Evolutionary conservation across 805 yeast species (phyloP), one percentile per base, ranked within the genome.

Genomic region (Lachancea waltii): DNA sequence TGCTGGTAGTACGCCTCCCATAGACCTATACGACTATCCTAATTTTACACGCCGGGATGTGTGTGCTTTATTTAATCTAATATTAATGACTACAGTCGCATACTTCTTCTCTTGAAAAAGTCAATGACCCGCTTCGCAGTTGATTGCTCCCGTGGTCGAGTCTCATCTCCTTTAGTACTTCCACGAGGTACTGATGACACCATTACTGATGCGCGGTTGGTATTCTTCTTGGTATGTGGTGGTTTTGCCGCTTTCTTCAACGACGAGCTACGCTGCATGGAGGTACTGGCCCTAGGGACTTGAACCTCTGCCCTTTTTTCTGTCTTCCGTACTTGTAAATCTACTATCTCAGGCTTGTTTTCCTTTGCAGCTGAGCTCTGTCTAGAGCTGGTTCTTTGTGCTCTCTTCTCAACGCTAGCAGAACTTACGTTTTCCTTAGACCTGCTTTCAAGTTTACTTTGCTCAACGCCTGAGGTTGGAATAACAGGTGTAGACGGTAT

Each of bases 61-160:
- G 13, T 4, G 13, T 23, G 26, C 26, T 13, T 7, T 11, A 5
- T 23, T 4, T 7, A 11, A 13, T 7, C 5, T 13, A 23, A 5
- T 11, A 11, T 11, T 11, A 11, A 10, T 32, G 3, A 4, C 33
- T 32, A 40, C 13, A 51, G 22, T 44, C 58, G 51, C 60, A 65
- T 57, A 46, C 72, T 75, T 62, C 85, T 73, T 61, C 89, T 72
- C 55, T 80, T 80, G 66, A 81, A 81, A 56, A 81, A 81, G 57
- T 81, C 89, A 72, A 81, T 75, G 7, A 81, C 87, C 50, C 77
- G 77, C 54, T 79, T 76, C 4, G 92, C 86, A 2, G 92, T 81
- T 33, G 87, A 79, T 15, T 78, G 76, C 48, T 79, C 85, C 48
- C 72, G 76, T 38, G 50, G 56, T 16, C 49, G 42, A n/a, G 14